Evolutionary conservation across 257 asterid species (phyloP), one percentile per base, ranked within the genome.

Genomic region (Salvia rosmarinus): DNA sequence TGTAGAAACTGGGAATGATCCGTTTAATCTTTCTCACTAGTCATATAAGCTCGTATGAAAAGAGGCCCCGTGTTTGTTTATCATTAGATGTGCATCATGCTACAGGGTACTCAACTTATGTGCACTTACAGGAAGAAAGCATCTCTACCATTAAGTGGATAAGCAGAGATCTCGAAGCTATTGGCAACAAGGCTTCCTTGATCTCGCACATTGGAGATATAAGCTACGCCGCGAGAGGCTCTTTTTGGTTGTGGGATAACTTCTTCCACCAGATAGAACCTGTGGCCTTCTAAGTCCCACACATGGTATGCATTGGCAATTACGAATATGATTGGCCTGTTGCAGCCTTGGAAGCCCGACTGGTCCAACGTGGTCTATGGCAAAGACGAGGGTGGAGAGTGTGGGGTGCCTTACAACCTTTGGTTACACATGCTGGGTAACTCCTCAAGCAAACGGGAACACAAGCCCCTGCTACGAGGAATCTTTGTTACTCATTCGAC

Each of bases 171-270:
- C 82, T 94, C 12, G 87, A 91, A 77, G 90, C 88, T 73, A 82
- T 89, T 14, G 98, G 96, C 9, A 73, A 86, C 74, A 94, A 88
- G 71, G 96, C 98, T 20, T 78, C 93, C 32, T 23, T 94, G 54
- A 86, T 94, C 69, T 94, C 99, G 2, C 99, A 94, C 64, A 86
- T 94, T 55, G 99, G 99, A 69, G 99, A 94, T 73, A 86, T 94
- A 74, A 94, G 99, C 88, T 91, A 94, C 8, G 99, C 99, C 28
- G n/a, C n/a, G n/a, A 81, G 96, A 73, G 99, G 99, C 60, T 85
- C 89, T 74, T 76, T 96, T 12, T 94, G 99, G 99, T 54, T 94
- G 75, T 94, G 99, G 99, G 99, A 94, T 70, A 85, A 86, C 77
- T 94, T 94, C 28, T 94, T 94, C 62, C 30, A 85, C 72, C 99